Percentiles rank a stretch among this genome's conserved stretches.
These are phyloP conservation scores for Pleurotus tuber-regium DNA, from an alignment of 768 basidiomycete species.

Conservation along the genomic window DNA sequence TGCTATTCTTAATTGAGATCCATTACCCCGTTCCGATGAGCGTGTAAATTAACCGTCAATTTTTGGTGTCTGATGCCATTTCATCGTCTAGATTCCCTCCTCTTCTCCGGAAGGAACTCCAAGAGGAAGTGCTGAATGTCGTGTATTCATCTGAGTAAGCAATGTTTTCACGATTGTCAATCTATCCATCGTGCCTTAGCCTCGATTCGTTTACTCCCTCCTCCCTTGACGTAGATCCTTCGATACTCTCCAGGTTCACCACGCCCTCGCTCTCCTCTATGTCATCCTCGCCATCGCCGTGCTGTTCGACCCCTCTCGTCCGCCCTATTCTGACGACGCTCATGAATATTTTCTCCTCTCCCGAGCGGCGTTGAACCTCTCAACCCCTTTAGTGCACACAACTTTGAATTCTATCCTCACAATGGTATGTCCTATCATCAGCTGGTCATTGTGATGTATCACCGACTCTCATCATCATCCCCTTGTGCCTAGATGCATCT, in stretches of 20 bases:
- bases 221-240: no score
- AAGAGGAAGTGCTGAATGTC: slow-evolving; percentile 50
- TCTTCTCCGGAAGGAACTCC: slow-evolving; percentile 49
- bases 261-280: slow-evolving; percentile 61
- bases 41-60: no score
- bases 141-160: slow-evolving; percentile 56
- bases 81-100: slow-evolving; percentile 49
- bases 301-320: slow-evolving; percentile 52
- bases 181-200: slow-evolving; percentile 4
- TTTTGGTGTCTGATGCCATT: no score
- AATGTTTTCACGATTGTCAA: background rate
- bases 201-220: no score
- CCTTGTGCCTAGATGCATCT: slow-evolving; percentile 31
- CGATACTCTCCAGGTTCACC: slow-evolving; percentile 37
- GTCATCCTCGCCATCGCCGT: slow-evolving; percentile 63
- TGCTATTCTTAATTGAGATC: background rate
- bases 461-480: background rate
- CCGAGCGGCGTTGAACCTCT: slow-evolving; percentile 47
- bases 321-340: slow-evolving; percentile 50
- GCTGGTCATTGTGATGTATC: background rate
- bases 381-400: slow-evolving; percentile 44
- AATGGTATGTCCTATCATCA: slow-evolving; percentile 37
- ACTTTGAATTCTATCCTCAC: slow-evolving; percentile 55
- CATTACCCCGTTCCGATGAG: background rate
- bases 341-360: slow-evolving; percentile 63